These are phyloP conservation scores for Mycena sp. DNA, from an alignment of 1,284 basidiomycete species.

Conservation along the genomic window DNA sequence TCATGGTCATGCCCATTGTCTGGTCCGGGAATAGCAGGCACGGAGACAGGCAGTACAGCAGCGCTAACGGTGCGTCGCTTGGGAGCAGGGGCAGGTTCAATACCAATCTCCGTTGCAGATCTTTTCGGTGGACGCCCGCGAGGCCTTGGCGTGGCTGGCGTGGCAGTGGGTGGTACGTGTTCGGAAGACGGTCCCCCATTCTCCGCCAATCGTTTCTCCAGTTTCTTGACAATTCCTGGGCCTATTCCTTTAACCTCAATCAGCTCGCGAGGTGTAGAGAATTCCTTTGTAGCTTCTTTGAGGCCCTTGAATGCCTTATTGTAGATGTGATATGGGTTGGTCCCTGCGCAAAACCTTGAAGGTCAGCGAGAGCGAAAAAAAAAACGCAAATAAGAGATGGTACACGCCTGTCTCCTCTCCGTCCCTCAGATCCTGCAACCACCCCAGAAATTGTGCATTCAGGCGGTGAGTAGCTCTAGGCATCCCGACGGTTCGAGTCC, in stretches of 20 bases:
- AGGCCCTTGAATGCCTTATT: slow-evolving; percentile 26
- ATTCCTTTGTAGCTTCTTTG: slow-evolving; percentile 7
- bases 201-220: slow-evolving; percentile 16
- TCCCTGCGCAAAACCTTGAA: not conserved
- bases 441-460: slow-evolving; percentile 22
- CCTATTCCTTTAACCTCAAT: slow-evolving; percentile 22
- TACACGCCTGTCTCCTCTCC: slow-evolving; percentile 23
- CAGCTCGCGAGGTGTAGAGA: slow-evolving; percentile 21
- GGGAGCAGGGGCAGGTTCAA: slow-evolving; percentile 8
- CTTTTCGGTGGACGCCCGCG: slow-evolving; percentile 16
- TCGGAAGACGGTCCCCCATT: not conserved
- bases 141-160: slow-evolving; percentile 7
- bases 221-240: slow-evolving; percentile 14
- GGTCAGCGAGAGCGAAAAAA: too few species aligned
- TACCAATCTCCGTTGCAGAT: slow-evolving; percentile 23
- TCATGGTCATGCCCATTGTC: not conserved
- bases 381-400: too few species aligned
- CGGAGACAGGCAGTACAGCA: not conserved
- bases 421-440: slow-evolving; percentile 21
- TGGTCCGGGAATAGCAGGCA: not conserved
- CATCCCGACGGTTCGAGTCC: too few species aligned
- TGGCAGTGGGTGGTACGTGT: not conserved
- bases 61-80: slow-evolving; percentile 18
- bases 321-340: slow-evolving; percentile 7
- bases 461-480: slow-evolving; percentile 13